Evolutionary conservation across 495 filamentous ascomycete genomes (phyloP), one percentile per base, ranked within the genome.

Genomic region (Lentithecium fluviatile): DNA sequence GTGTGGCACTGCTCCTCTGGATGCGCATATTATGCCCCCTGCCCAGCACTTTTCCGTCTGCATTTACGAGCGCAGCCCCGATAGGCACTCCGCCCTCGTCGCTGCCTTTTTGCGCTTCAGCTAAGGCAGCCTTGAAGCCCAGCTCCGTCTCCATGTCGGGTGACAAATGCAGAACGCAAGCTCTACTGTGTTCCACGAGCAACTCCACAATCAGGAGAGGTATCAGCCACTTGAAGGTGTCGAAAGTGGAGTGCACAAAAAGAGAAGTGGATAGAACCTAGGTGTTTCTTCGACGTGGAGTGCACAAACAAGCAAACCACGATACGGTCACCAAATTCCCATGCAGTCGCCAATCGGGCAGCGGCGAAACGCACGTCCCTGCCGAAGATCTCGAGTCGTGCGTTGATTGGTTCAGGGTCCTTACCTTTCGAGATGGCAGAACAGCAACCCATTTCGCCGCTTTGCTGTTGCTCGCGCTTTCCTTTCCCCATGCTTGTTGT

Each of bases 1-100:
- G 79, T 29, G 87, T 89, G 13, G 88, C 78, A 57, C 86, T 88
- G 17, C 80, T 82, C 36, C 87, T 88, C 71, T 95, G 89, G 42
- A 90, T 80, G 36, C 89, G 77, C 86, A 89, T 86, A 66, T 94
- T 94, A 68, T 89, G 90, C 7, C 89, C 89, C 34, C 82, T 82
- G n/a, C 88, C 88, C 1, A 94, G 79, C 38, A 93, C 84, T 56
- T 79, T 82, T 29, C 90, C 90, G 52, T 87, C 82, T 38, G 79
- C 80, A 43, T 83, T 81, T 5, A 92, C 80, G 37, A 95, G 77
- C 21, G 82, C 85, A 25, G 90, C 90, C 21, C 90, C 90, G 54
- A 94, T 94, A 36, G 90, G 90, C 1, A 94, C 79, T 26, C 90
- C 90, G 29, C 89, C 88, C 74, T 93, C 88, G n/a, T 77, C 71